These are phyloP conservation scores for Pycnococcus provasolii DNA, from an alignment of 139 green algal species.

Conservation along the genomic window DNA sequence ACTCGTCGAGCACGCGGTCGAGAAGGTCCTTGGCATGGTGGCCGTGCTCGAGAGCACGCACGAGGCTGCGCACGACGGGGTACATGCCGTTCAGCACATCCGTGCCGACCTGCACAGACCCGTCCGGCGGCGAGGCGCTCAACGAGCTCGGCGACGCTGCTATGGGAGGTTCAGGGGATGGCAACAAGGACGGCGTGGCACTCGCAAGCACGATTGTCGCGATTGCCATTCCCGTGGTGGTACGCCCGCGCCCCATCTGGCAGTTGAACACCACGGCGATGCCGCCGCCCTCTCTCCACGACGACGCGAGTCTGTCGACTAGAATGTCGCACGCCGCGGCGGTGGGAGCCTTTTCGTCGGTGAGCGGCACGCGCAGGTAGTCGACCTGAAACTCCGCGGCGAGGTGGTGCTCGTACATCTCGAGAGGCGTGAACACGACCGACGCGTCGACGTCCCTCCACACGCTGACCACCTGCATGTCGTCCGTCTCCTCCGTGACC, in stretches of 20 bases:
- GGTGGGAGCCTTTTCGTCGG: constrained; percentile 92
- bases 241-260: constrained; percentile 87
- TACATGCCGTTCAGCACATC: constrained; percentile 49
- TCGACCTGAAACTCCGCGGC: constrained; percentile 60
- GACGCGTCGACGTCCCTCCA: constrained; percentile 67
- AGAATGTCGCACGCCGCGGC: constrained; percentile 49
- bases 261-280: constrained; percentile 83
- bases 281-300: constrained; percentile 37
- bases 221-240: constrained; percentile 87
- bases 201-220: constrained; percentile 51
- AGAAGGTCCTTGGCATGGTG: constrained; percentile 55
- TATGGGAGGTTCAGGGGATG: no score
- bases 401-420: constrained; percentile 39
- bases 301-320: constrained; percentile 47
- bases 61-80: constrained; percentile 61
- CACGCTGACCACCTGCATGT: constrained; percentile 58
- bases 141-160: no score
- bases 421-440: constrained; percentile 80
- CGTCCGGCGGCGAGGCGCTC: not conserved
- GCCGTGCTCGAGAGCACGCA: constrained; percentile 54
- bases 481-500: constrained; percentile 76
- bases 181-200: not conserved
- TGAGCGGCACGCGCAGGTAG: constrained; percentile 83
- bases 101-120: not conserved
- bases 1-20: constrained; percentile 69